A percentile compares a stretch with the other conserved stretches of the same genome.
These are phyloP conservation scores for Gonapodya sp. DNA, from an alignment of 192 early-diverging fungal species.

Conservation along the genomic window DNA sequence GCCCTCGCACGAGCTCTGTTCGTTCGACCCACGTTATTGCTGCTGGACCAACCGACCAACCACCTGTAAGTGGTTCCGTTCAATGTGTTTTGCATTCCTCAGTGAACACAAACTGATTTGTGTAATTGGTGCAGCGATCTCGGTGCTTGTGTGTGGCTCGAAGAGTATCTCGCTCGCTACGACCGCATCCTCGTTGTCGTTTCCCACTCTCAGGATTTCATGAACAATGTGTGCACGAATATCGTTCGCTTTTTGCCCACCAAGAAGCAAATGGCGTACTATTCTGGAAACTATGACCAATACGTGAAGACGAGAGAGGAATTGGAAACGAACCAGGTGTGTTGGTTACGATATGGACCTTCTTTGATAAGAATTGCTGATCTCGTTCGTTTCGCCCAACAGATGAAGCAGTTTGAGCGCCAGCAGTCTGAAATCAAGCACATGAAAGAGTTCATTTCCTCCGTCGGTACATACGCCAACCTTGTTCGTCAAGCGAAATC, in stretches of 20 bases:
- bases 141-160: constrained; percentile 79
- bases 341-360: background rate
- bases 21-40: constrained; percentile 68
- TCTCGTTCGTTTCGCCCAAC: background rate
- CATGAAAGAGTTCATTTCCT: constrained; percentile 98
- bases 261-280: constrained; percentile 77
- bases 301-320: constrained; percentile 93
- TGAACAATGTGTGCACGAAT: constrained; percentile 92
- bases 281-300: constrained; percentile 94
- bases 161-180: constrained; percentile 69
- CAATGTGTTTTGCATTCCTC: too few species aligned
- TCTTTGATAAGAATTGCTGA: background rate
- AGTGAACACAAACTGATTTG: too few species aligned
- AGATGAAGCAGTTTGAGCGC: constrained; percentile 98
- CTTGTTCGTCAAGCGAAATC: constrained; percentile 97
- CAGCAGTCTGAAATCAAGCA: constrained; percentile 99
- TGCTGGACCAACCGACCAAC: constrained; percentile 44
- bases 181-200: constrained; percentile 78
- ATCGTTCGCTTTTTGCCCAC: constrained; percentile 88
- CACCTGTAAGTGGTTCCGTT: constrained; percentile 20
- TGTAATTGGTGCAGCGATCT: constrained; percentile 59
- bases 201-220: constrained; percentile 93
- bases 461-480: constrained; percentile 98
- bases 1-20: constrained; percentile 93
- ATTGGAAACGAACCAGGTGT: constrained; percentile 76